A percentile compares a stretch with the other conserved stretches of the same genome.
phyloP scores from a whole-genome alignment of 2,329 filamentous ascomycete genomes.

The Aurifilum marmelostoma region DNA sequence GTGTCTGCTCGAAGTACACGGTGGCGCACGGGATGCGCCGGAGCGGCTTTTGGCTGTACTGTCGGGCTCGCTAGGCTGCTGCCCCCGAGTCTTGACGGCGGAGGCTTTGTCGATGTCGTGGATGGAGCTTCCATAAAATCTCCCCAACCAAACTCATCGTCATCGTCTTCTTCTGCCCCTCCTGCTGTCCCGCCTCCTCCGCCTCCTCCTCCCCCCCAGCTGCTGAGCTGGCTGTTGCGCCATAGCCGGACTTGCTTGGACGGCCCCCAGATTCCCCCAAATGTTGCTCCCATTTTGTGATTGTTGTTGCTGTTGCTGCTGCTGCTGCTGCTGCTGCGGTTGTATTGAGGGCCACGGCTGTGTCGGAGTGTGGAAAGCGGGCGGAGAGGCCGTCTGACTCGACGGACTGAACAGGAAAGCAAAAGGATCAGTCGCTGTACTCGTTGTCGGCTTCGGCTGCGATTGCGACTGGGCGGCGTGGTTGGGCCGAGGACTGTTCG shows the following conservation, averaged over 20 bases:
- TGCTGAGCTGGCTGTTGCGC: constrained; percentile 16
- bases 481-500: constrained; percentile 35
- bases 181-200: constrained; percentile 5
- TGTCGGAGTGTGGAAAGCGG: constrained; percentile 26
- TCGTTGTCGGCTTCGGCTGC: constrained; percentile 26
- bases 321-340: neutral
- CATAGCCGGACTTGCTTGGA: constrained; percentile 11
- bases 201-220: no score
- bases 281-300: constrained; percentile 26
- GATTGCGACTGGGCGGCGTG: constrained; percentile 28
- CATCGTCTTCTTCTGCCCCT: constrained; percentile 51
- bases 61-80: constrained; percentile 9
- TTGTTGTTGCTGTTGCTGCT: constrained; percentile 12
- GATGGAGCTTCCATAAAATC: constrained; percentile 65
- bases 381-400: constrained; percentile 24
- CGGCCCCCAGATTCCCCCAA: constrained; percentile 34
- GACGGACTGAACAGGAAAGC: constrained; percentile 36
- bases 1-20: constrained; percentile 53
- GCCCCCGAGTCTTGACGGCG: constrained; percentile 12
- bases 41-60: constrained; percentile 17
- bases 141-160: constrained; percentile 68
- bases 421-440: constrained; percentile 37
- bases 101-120: constrained; percentile 28
- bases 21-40: constrained; percentile 24
- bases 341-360: constrained; percentile 35